Evolutionary conservation across 495 filamentous ascomycete species (phyloP).

Genomic region (Xylona heveae): DNA sequence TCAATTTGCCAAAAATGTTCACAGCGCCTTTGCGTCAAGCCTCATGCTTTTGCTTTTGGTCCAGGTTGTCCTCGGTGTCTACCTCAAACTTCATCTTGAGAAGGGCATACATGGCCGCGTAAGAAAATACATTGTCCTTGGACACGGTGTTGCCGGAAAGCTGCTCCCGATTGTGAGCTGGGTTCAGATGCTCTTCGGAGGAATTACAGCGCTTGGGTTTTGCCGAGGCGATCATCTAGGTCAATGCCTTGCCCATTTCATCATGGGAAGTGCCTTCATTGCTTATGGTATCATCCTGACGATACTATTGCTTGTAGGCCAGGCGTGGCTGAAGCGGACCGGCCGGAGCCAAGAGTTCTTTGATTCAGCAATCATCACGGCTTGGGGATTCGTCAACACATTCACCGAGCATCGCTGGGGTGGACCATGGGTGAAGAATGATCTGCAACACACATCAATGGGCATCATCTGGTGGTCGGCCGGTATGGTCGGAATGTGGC

Average conservation of each 20-base stretch:
- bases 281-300: conserved; percentile 79
- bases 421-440: conserved; percentile 70
- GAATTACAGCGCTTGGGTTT: conserved; percentile 85
- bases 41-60: conserved; percentile 56
- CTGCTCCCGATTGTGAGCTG: conserved; percentile 68
- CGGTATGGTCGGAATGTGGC: conserved; percentile 78
- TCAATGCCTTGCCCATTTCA: conserved; percentile 92
- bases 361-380: conserved; percentile 73
- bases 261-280: conserved; percentile 96
- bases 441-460: conserved; percentile 95
- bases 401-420: conserved; percentile 98
- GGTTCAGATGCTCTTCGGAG: conserved; percentile 94
- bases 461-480: conserved; percentile 95
- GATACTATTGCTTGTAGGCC: conserved; percentile 71
- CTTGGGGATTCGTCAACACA: conserved; percentile 92
- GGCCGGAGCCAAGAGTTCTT: conserved; percentile 94
- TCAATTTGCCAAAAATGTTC: conserved; percentile 67
- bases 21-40: conserved; percentile 57
- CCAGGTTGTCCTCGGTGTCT: conserved; percentile 66
- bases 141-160: conserved; percentile 71
- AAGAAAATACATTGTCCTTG: conserved; percentile 43
- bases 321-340: conserved; percentile 64
- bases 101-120: conserved; percentile 63
- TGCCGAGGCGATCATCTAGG: conserved; percentile 80
- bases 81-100: conserved; percentile 75